Conservation (phyloP, 169 alveolate species). For the Babesia bovis region DNA sequence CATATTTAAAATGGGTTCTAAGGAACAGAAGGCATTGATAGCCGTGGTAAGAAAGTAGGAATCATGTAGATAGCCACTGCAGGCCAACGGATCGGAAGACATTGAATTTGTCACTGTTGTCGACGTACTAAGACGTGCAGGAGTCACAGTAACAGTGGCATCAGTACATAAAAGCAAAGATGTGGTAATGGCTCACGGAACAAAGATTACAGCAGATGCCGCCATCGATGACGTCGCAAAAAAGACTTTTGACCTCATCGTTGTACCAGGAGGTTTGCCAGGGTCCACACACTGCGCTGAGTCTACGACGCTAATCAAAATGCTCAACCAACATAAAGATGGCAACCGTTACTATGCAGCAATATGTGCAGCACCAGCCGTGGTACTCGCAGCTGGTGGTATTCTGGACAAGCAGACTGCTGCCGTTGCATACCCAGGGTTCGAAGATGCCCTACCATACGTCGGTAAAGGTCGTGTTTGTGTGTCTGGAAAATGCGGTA, state of each 20-base stretch:
- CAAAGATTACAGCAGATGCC: constrained; percentile 71
- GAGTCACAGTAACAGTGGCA: constrained; percentile 55
- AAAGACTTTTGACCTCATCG: constrained; percentile 66
- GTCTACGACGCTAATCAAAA: constrained; percentile 36
- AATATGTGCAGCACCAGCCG: constrained; percentile 79
- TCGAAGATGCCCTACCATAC: constrained; percentile 70
- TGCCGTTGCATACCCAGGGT: constrained; percentile 78
- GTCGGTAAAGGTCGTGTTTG: constrained; percentile 74
- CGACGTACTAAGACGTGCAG: constrained; percentile 75
- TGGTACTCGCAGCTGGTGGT: constrained; percentile 72
- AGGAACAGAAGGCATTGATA: not conserved
- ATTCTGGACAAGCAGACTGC: constrained; percentile 64
- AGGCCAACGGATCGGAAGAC: constrained; percentile 78
- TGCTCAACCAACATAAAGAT: constrained; percentile 70
- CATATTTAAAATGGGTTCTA: constrained; percentile 19
- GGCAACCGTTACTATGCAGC: constrained; percentile 76
- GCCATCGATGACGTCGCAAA: constrained; percentile 62
- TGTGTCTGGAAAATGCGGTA: constrained; percentile 73
- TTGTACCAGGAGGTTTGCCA: constrained; percentile 78
- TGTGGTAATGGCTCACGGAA: constrained; percentile 53
- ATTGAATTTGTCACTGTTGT: constrained; percentile 75
- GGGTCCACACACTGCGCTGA: constrained; percentile 69
- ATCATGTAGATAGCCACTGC: not conserved
- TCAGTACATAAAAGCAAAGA: constrained; percentile 35
- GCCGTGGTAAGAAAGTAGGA: constrained; percentile 25